Conservation (phyloP, 1,284 basidiomycete genomes). For the Coniophora puteana region DNA sequence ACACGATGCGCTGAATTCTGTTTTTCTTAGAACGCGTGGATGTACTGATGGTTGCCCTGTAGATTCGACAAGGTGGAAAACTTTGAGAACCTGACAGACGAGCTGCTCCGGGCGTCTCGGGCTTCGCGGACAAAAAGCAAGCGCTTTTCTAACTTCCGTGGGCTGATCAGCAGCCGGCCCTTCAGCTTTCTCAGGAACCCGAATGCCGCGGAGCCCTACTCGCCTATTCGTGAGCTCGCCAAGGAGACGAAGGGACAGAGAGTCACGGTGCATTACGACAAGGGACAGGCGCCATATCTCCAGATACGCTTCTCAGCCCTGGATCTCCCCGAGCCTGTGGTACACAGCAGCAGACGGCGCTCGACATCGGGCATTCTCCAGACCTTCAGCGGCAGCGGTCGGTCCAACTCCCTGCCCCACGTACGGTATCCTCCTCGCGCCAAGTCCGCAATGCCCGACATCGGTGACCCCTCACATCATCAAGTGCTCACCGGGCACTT, state of each 20-base stretch:
- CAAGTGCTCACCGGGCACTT: conserved; percentile 12
- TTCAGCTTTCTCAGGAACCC: conserved; percentile 27
- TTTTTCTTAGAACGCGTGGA: background rate
- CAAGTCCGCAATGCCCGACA: conserved; percentile 9
- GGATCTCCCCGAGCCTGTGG: conserved; percentile 37
- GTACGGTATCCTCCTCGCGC: conserved; percentile 5
- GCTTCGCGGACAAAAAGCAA: no score
- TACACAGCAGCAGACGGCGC: conserved; percentile 20
- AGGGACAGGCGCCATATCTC: conserved; percentile 51
- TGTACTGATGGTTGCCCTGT: conserved; percentile 4
- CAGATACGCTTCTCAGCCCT: conserved; percentile 59
- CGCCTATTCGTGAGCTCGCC: conserved; percentile 11
- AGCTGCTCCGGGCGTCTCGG: conserved; percentile 24
- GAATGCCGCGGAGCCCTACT: no score
- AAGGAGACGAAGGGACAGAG: conserved; percentile 27
- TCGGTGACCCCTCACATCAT: background rate
- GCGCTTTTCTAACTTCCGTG: conserved; percentile 34
- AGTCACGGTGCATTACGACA: conserved; percentile 52
- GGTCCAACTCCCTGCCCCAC: conserved; percentile 5
- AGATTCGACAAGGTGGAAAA: conserved; percentile 44
- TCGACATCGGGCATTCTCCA: conserved; percentile 9
- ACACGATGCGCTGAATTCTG: background rate
- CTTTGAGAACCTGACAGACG: conserved; percentile 35
- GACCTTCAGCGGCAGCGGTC: conserved; percentile 2
- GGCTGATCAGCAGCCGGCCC: conserved; percentile 44